phyloP scores from a whole-genome alignment of 345 rosid species.

The Boechera retrofracta region DNA sequence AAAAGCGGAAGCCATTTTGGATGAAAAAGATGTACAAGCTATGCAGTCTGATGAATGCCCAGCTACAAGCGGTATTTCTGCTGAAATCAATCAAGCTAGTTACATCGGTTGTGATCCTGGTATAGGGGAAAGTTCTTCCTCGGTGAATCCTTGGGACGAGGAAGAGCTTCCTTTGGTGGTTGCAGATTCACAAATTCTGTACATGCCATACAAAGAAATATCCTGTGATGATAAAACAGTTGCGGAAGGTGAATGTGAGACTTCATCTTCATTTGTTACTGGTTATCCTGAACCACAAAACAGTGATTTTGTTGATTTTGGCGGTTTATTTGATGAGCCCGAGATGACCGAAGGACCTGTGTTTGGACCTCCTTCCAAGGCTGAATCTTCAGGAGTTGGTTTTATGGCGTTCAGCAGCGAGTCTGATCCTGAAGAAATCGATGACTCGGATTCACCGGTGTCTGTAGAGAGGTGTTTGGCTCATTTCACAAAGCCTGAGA shows the following conservation, averaged over 20 bases:
- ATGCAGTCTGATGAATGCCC: constrained; percentile 47
- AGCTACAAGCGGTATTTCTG: constrained; percentile 42
- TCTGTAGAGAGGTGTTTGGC: constrained; percentile 91
- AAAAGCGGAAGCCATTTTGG: constrained; percentile 48
- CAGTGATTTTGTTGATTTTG: constrained; percentile 78
- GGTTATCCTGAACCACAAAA: constrained; percentile 54
- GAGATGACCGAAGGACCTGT: constrained; percentile 62
- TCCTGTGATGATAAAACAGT: constrained; percentile 39
- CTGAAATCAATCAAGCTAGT: constrained; percentile 46
- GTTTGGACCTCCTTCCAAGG: constrained; percentile 60
- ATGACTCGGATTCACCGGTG: constrained; percentile 80
- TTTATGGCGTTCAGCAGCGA: constrained; percentile 67
- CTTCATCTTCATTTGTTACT: constrained; percentile 58
- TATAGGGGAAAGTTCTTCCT: constrained; percentile 51
- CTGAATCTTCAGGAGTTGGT: constrained; percentile 58
- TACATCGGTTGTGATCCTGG: constrained; percentile 45
- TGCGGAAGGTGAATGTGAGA: constrained; percentile 57
- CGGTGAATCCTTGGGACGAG: constrained; percentile 63
- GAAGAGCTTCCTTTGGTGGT: constrained; percentile 71
- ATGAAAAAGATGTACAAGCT: constrained; percentile 48
- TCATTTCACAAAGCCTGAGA: constrained; percentile 82
- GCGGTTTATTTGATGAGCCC: constrained; percentile 91
- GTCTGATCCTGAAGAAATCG: constrained; percentile 96
- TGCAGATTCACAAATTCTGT: constrained; percentile 67
- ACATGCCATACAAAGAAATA: constrained; percentile 77